Evolutionary conservation across 306 rosid species (phyloP).

Genomic region (Acacia acuminata): DNA sequence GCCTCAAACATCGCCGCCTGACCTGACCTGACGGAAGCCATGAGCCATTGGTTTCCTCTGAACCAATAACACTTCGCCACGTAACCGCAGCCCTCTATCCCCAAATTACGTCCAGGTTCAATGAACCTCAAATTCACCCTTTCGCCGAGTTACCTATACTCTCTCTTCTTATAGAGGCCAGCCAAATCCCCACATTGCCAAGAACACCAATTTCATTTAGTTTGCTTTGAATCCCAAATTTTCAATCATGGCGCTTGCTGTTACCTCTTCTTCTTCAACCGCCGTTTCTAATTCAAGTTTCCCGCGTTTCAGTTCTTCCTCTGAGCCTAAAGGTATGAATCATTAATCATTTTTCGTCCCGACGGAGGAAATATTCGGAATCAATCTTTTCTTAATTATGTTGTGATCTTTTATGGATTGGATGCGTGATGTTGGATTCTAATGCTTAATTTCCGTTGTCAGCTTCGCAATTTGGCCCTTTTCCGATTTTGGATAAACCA

Average conservation of each 20-base stretch:
- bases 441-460: constrained; percentile 31
- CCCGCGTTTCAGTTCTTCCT: constrained; percentile 44
- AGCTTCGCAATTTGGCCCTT: constrained; percentile 55
- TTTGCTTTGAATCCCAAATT: background rate
- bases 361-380: background rate
- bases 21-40: constrained; percentile 33
- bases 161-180: background rate
- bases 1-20: constrained; percentile 11
- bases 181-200: background rate
- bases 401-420: background rate
- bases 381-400: background rate
- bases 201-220: background rate
- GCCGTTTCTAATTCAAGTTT: constrained; percentile 46
- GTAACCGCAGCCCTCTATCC: background rate
- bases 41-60: constrained; percentile 36
- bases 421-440: background rate
- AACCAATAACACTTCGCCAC: constrained; percentile 28
- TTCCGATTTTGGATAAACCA: constrained; percentile 42
- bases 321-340: constrained; percentile 56
- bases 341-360: background rate
- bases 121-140: constrained; percentile 37
- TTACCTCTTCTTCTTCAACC: constrained; percentile 58
- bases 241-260: constrained; percentile 67
- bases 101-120: constrained; percentile 60
- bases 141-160: background rate